Evolutionary conservation across 2,329 filamentous ascomycete genomes (phyloP), one percentile per base, ranked within the genome.

Genomic region (Alternaria sp.): DNA sequence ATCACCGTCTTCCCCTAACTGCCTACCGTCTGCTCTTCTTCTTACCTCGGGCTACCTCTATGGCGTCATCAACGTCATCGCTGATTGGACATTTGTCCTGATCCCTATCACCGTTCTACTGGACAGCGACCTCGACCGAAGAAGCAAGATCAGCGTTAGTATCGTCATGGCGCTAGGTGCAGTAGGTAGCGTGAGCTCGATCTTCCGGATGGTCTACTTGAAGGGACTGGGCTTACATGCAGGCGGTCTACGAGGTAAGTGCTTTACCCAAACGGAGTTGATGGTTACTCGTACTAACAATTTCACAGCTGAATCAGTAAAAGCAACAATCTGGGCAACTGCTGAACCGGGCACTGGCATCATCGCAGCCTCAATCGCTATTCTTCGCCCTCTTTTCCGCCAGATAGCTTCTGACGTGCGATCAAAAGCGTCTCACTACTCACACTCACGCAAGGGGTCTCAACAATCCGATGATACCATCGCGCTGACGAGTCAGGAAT

Each of bases 301-400:
- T 3, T 3, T 5, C 34, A n/a, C 34, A 76, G 73, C 62, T 39
- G 64, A 75, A 55, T 72, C 78, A 54, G 77, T 77, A 38, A 76
- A 77, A 64, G 75, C 76, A 24, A 79, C 75, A 14, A 77, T 81
- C 42, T 84, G 81, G 81, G 82, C 81, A 4, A 78, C 83, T 32
- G 76, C 83, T 24, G 83, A 84, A 61, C 81, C 82, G 34, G 83
- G 81, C 9, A 82, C 81, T 18, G 83, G 83, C 18, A 83, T 86
- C 62, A 77, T 81, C 7, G 82, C 84, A 12, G 82, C 81, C 3
- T 83, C 81, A 7, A 73, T 82, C 38, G 81, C 81, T 7, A 79
- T 81, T 4, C 76, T 84, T 2, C 81, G 82, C 0, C 82, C 82
- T 1, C 69, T 84, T 7, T 75, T 84, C 44, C 73, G 73, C 42